Base-by-base conservation (phyloP, 139 green algal species). In the Ettlia oleoabundans region DNA sequence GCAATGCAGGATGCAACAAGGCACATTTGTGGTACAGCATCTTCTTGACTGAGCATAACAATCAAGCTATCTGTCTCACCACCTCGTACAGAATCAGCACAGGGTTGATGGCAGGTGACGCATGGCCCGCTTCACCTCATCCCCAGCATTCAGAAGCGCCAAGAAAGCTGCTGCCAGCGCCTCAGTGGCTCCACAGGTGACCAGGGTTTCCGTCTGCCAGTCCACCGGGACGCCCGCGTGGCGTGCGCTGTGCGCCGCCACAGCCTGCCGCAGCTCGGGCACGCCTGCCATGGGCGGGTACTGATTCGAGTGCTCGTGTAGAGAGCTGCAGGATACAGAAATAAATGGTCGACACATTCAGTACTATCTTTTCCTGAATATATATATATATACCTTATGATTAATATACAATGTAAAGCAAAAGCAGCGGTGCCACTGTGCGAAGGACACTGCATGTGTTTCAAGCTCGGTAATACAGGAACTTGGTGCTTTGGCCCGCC, bases 181-280 rank as follows among this genome's bases (percentile, higher is more conserved):
- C 85, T 97, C 94, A 22, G 94, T 96, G 19, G 93, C 93, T 22
- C 94, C 94, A 18, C 90, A 76, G 2, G 93, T 96, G 13, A 97
- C 58, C 6, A 97, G 84, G 28, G 86, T 90, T 77, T 97, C 89
- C 8, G 78, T 88, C 24, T 87, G 64, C 88, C 85, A 91, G 80
- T 95, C 86, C 21, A 92, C 81, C 0, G 84, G 61, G 4, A 96
- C 42, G 33, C 58, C 58, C 28, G 69, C 37, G 8, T 84, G 78
- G 1, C 53, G 47, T 32, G 82, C 77, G 61, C 86, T 93, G 88
- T 96, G 91, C 3, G 42, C 65, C 0, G 93, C 94, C 9, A 97
- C 87, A 2, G 93, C 93, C 81, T 94, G 80, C 0, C 91, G 74
- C 42, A 96, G 88, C 87, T 93, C 88, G 5, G 90, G 91, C 24